These are phyloP conservation scores for Diutina scorzettiae DNA, from an alignment of 1,139 yeast genomes.

Conservation along the genomic window DNA sequence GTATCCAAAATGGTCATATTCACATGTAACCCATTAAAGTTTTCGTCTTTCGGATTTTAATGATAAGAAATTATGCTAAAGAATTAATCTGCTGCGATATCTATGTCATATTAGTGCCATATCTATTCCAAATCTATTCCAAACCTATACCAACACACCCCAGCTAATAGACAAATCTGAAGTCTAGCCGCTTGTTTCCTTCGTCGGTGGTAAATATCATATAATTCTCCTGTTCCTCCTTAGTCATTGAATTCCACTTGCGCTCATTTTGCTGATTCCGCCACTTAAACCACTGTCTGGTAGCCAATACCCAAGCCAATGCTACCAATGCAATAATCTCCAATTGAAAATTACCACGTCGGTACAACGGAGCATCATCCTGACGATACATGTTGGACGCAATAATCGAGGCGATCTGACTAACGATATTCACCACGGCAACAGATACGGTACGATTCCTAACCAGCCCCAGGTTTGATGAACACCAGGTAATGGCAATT, in stretches of 20 bases:
- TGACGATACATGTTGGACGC: background rate
- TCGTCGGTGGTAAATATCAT: constrained; percentile 28
- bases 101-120: no score
- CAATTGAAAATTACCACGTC: background rate
- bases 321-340: background rate
- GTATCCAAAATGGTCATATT: no score
- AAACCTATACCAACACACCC: no score
- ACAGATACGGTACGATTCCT: background rate
- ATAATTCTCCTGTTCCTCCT: constrained; percentile 38
- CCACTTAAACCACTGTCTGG: constrained; percentile 26
- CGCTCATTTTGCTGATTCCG: constrained; percentile 32
- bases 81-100: no score
- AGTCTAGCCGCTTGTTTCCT: constrained; percentile 49
- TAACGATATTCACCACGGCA: background rate
- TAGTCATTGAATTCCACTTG: constrained; percentile 35
- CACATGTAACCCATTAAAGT: no score
- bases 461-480: background rate
- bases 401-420: background rate
- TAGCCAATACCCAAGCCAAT: background rate
- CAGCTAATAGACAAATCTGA: constrained; percentile 17
- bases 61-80: no score
- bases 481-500: background rate
- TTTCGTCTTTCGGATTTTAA: no score
- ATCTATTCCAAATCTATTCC: no score
- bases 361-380: background rate